Conservation (phyloP, 768 basidiomycete genomes). For the Trametes cinnabarina region DNA sequence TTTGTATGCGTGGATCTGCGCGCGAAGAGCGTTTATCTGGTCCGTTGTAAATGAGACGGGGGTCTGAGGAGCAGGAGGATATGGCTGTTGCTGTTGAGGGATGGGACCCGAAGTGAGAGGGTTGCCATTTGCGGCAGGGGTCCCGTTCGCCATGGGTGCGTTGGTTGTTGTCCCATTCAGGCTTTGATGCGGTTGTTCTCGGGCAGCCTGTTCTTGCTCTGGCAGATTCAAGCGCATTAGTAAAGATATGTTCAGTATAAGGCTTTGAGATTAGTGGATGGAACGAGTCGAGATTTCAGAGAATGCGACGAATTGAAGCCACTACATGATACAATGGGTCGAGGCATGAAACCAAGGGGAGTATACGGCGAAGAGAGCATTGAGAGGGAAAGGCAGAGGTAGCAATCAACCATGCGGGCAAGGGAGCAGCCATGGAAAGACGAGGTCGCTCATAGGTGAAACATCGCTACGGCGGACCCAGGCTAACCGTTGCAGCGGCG, state of each 20-base stretch:
- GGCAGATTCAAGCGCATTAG: not conserved
- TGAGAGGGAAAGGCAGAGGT: too few species aligned
- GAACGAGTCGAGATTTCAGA: too few species aligned
- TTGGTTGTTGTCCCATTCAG: slow-evolving; percentile 27
- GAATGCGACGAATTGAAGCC: too few species aligned
- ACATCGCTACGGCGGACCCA: too few species aligned
- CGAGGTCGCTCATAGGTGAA: too few species aligned
- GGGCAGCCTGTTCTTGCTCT: slow-evolving; percentile 8
- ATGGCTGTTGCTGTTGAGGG: slow-evolving; percentile 47
- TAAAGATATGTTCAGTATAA: not conserved
- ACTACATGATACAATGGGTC: too few species aligned
- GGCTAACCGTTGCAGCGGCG: too few species aligned
- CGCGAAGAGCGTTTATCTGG: slow-evolving; percentile 72
- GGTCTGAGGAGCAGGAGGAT: slow-evolving; percentile 58
- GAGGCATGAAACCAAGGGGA: too few species aligned
- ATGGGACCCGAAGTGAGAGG: slow-evolving; percentile 50
- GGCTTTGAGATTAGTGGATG: not conserved
- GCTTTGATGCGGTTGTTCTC: slow-evolving; percentile 14
- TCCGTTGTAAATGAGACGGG: slow-evolving; percentile 77
- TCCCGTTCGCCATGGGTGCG: slow-evolving; percentile 33
- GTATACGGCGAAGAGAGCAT: too few species aligned
- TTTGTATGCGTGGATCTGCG: slow-evolving; percentile 83
- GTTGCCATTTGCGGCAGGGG: slow-evolving; percentile 34
- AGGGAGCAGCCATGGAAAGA: too few species aligned
- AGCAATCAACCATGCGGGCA: too few species aligned